Evolutionary conservation across 192 early-diverging fungal species (phyloP).

Genomic region (Linnemannia elongata): DNA sequence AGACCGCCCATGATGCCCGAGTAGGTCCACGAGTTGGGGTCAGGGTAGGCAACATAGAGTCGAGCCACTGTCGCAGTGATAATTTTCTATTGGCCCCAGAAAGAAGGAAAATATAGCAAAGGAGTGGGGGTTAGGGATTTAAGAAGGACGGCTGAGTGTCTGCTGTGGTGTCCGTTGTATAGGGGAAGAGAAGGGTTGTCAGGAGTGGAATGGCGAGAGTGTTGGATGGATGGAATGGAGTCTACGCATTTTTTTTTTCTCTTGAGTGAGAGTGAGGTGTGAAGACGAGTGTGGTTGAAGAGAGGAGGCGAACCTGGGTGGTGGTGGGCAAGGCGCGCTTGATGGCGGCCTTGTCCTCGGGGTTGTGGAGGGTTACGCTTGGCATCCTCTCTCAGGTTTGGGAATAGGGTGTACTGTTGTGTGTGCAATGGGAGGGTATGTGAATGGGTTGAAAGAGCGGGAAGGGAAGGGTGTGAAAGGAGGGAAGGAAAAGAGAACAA

Average conservation of each 20-base stretch:
- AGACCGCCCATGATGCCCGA: slow-evolving; percentile 77
- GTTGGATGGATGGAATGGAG: background rate
- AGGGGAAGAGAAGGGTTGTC: background rate
- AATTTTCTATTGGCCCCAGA: slow-evolving; percentile 72
- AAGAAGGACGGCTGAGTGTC: background rate
- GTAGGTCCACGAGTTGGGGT: slow-evolving; percentile 77
- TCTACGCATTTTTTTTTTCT: too few species aligned
- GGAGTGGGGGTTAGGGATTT: background rate
- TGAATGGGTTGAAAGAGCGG: background rate
- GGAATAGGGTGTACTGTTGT: background rate
- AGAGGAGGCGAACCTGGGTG: slow-evolving; percentile 60
- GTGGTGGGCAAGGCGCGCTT: slow-evolving; percentile 71
- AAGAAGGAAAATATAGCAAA: background rate
- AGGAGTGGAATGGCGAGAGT: background rate
- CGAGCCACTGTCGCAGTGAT: slow-evolving; percentile 82
- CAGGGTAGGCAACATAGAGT: slow-evolving; percentile 79
- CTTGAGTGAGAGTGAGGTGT: background rate
- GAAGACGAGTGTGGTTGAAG: background rate
- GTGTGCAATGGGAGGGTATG: background rate
- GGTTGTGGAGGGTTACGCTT: slow-evolving; percentile 69
- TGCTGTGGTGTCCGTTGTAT: background rate
- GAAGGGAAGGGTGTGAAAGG: background rate
- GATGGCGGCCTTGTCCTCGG: slow-evolving; percentile 75
- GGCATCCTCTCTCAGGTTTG: slow-evolving; percentile 60
- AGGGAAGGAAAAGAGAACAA: background rate